Base-by-base conservation (phyloP, 768 basidiomycete species). In the Xerocomellus intermedius region DNA sequence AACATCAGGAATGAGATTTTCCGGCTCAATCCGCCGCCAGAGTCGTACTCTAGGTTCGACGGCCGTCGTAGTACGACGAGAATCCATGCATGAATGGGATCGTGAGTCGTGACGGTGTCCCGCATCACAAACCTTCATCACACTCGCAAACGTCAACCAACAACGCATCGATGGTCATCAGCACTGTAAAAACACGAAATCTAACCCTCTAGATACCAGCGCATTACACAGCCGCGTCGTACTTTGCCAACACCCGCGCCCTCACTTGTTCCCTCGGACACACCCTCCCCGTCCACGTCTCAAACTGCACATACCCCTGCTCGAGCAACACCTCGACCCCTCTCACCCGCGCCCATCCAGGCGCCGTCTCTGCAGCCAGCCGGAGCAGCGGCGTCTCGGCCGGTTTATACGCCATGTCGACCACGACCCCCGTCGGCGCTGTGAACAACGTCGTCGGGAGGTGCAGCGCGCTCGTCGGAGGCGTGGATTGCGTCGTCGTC, bases 401-500 rank as follows among this genome's bases (percentile, higher is more conserved):
- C 0, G 95, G 97, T 62, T 87, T 87, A 70, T 98, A 98, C 19
- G 95, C 94, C 88, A 97, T 90, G 63, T 99, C 97, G 12, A 98
- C 79, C 12, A 94, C 87, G 3, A 89, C 81, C 3, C 85, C 85
- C 1, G 87, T 87, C n/a, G 78, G 75, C 1, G 75, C 75, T 0
- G 73, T 69, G 60, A 93, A 87, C 21, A 97, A 65, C 13, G 76
- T 72, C 8, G 60, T 52, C 3, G 89, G 79, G 13, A 95, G 75
- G 36, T 75, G 69, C 17, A 91, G 71, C 12, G 75, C 72, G 19
- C 21, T 5, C 9, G 46, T 14, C 42, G 46, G 10, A 1, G 17
- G 37, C 14, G 9, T 41, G 48, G 14, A 64, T 55, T 59, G 52
- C 2, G 64, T 63, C 10, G 82, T 82, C 41, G 81, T 88, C 26